Conservation (phyloP, 495 filamentous ascomycete genomes). For the Aspergillus saccharolyticus region DNA sequence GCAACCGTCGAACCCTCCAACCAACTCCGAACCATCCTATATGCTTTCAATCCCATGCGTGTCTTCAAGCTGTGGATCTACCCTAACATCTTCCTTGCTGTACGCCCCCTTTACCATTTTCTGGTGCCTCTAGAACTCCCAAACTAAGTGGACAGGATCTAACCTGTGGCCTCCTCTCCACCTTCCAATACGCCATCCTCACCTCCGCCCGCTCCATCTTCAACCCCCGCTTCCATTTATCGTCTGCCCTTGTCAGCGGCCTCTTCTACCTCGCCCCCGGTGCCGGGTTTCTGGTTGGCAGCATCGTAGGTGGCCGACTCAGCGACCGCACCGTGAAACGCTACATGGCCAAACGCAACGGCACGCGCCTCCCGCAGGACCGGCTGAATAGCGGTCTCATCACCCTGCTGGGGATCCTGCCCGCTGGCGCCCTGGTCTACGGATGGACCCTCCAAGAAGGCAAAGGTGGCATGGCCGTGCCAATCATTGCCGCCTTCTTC, state of each 20-base stretch:
- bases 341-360: slow-evolving; percentile 53
- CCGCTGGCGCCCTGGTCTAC: slow-evolving; percentile 61
- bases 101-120: slow-evolving; percentile 15
- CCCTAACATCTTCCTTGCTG: slow-evolving; percentile 39
- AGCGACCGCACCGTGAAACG: slow-evolving; percentile 61
- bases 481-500: slow-evolving; percentile 63
- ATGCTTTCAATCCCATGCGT: slow-evolving; percentile 37
- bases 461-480: slow-evolving; percentile 60
- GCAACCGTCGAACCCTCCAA: background rate
- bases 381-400: slow-evolving; percentile 59
- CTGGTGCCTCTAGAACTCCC: background rate
- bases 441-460: slow-evolving; percentile 63
- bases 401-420: slow-evolving; percentile 58
- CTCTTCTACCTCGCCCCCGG: slow-evolving; percentile 76
- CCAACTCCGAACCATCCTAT: slow-evolving; percentile 7
- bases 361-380: slow-evolving; percentile 66
- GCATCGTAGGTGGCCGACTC: slow-evolving; percentile 62
- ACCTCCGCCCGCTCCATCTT: slow-evolving; percentile 70
- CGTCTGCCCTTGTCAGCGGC: slow-evolving; percentile 60
- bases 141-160: slow-evolving; percentile 39
- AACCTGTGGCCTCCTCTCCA: slow-evolving; percentile 59
- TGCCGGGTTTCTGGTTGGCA: slow-evolving; percentile 63
- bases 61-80: slow-evolving; percentile 33
- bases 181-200: slow-evolving; percentile 66
- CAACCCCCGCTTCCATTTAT: slow-evolving; percentile 67